phyloP scores from a whole-genome alignment of 1,139 yeast genomes.

The Kodamaea suecica region DNA sequence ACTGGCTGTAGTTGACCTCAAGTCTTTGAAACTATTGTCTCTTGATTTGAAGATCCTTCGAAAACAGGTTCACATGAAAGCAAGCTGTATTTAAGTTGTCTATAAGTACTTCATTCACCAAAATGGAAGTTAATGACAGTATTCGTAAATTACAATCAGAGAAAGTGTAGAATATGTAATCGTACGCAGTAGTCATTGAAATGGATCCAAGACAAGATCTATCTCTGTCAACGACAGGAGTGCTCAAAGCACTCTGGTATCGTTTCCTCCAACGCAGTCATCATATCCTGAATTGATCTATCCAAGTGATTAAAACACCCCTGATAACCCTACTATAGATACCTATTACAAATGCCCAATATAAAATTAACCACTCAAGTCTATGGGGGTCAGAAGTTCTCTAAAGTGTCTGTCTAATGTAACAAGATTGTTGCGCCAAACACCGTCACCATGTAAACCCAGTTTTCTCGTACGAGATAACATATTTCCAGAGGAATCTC shows the following conservation, averaged over 20 bases:
- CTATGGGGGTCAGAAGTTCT: slow-evolving; percentile 46
- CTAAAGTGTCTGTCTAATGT: slow-evolving; percentile 46
- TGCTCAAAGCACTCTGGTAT: not conserved
- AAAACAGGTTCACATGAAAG: no score
- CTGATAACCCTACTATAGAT: not conserved
- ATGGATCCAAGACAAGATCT: slow-evolving; percentile 10
- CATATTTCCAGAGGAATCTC: slow-evolving; percentile 38
- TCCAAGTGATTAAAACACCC: no score
- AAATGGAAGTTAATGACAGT: not conserved
- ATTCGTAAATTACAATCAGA: no score
- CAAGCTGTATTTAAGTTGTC: no score
- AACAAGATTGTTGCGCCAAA: slow-evolving; percentile 65
- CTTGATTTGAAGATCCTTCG: no score
- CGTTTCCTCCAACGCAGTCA: slow-evolving; percentile 11
- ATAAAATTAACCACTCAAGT: slow-evolving; percentile 4
- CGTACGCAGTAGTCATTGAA: slow-evolving; percentile 12
- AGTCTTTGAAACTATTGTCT: no score
- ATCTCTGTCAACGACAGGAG: not conserved
- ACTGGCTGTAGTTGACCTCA: no score
- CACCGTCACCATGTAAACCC: slow-evolving; percentile 58
- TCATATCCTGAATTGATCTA: slow-evolving; percentile 6
- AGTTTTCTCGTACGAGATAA: slow-evolving; percentile 35
- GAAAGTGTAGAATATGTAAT: slow-evolving; percentile 12
- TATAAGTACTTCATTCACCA: not conserved
- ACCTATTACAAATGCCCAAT: no score